Conservation (phyloP, 1,284 basidiomycete genomes). For the Hortiboletus rubellus region DNA sequence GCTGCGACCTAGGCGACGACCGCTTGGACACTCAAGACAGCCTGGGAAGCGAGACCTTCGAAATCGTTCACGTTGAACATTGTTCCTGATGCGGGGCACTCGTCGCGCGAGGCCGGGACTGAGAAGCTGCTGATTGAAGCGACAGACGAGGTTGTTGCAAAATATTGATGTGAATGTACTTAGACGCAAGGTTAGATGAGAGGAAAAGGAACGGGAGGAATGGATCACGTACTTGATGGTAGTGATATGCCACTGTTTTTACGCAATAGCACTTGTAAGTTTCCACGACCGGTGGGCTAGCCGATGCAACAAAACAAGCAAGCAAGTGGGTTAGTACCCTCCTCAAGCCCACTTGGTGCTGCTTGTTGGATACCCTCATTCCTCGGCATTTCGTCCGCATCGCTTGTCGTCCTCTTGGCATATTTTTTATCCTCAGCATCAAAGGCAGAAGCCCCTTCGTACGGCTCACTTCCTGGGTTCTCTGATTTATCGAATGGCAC, state of each 20-base stretch:
- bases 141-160: constrained; percentile 31
- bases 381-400: constrained; percentile 6
- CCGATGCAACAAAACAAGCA: neutral
- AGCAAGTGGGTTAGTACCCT: neutral
- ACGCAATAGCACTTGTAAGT: neutral
- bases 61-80: constrained; percentile 52
- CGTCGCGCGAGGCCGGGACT: constrained; percentile 77
- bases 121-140: constrained; percentile 73
- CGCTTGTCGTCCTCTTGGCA: constrained; percentile 11
- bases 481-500: constrained; percentile 60
- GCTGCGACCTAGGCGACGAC: constrained; percentile 59
- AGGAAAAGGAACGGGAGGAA: neutral
- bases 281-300: neutral
- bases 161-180: constrained; percentile 17
- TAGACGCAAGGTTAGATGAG: too few species aligned
- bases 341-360: neutral
- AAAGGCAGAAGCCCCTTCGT: neutral
- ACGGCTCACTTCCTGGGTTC: neutral
- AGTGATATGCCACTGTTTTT: neutral
- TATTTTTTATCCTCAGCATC: constrained; percentile 1
- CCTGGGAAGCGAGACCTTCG: constrained; percentile 74
- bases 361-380: constrained; percentile 3
- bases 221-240: neutral
- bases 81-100: constrained; percentile 92
- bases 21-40: constrained; percentile 78